Evolutionary conservation across 106 monocot species (phyloP).

Genomic region (Triglochin maritima): DNA sequence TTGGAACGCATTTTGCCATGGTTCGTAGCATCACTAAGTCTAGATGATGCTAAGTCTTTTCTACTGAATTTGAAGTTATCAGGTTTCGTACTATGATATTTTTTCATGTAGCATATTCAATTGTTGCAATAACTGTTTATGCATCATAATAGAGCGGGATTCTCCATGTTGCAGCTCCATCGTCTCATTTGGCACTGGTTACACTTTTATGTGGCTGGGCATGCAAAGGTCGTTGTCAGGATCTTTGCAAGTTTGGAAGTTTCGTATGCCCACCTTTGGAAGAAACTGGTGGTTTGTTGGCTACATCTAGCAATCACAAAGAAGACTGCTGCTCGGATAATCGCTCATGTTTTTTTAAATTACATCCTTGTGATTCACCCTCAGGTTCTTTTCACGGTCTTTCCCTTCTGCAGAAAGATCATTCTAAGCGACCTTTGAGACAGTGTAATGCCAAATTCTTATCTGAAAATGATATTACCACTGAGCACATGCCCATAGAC

Average conservation of each 20-base stretch:
- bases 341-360: no score
- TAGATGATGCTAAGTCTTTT: constrained; percentile 66
- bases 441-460: constrained; percentile 23
- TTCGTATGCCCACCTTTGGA: constrained; percentile 52
- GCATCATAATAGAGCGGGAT: no score
- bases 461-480: constrained; percentile 11
- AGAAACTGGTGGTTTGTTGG: constrained; percentile 3
- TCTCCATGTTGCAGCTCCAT: constrained; percentile 72
- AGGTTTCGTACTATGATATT: constrained; percentile 59
- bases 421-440: constrained; percentile 36
- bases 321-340: constrained; percentile 11
- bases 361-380: no score
- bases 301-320: constrained; percentile 24
- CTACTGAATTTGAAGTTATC: constrained; percentile 76
- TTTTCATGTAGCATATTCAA: no score
- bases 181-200: constrained; percentile 61
- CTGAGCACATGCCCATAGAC: constrained; percentile 5
- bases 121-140: no score
- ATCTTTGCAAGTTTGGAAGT: constrained; percentile 33
- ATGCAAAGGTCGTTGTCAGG: constrained; percentile 68
- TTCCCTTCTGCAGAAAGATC: no score
- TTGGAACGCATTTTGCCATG: constrained; percentile 93
- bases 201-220: constrained; percentile 98
- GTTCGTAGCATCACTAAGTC: constrained; percentile 63
- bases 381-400: no score